These are phyloP conservation scores for Alternaria longipes DNA, from an alignment of 2,329 filamentous ascomycete species.

Conservation along the genomic window DNA sequence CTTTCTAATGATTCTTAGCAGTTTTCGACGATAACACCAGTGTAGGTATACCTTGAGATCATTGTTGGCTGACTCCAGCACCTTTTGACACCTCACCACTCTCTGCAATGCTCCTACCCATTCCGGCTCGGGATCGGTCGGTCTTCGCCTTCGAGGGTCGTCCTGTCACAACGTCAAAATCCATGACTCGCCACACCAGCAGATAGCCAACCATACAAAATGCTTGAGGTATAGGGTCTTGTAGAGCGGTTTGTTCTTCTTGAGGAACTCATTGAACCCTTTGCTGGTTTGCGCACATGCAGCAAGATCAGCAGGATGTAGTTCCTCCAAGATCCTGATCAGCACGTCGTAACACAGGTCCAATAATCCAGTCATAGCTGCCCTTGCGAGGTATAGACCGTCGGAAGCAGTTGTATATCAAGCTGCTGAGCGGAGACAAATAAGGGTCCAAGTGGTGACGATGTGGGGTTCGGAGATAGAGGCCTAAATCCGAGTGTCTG, in stretches of 20 bases:
- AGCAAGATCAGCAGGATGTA: slow-evolving; percentile 44
- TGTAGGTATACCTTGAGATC: slow-evolving; percentile 50
- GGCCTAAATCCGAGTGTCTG: not conserved
- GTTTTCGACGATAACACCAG: not conserved
- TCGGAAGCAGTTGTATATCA: not conserved
- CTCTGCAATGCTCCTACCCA: slow-evolving; percentile 46
- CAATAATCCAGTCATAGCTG: slow-evolving; percentile 40
- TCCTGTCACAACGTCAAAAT: slow-evolving; percentile 46
- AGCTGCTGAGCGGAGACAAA: not conserved
- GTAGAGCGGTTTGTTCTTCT: slow-evolving; percentile 67
- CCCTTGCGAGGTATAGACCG: not conserved
- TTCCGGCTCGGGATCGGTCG: slow-evolving; percentile 38
- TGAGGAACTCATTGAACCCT: slow-evolving; percentile 63
- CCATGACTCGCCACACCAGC: not conserved
- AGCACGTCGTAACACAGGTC: slow-evolving; percentile 50
- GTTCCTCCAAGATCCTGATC: slow-evolving; percentile 46
- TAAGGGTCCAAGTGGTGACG: slow-evolving; percentile 5
- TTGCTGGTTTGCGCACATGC: slow-evolving; percentile 41
- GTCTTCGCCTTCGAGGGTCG: slow-evolving; percentile 43
- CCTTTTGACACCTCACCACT: slow-evolving; percentile 51
- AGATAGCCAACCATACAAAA: slow-evolving; percentile 57
- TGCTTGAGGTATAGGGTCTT: slow-evolving; percentile 68
- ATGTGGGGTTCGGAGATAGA: slow-evolving; percentile 18
- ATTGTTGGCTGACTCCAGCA: slow-evolving; percentile 54
- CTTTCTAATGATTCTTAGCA: slow-evolving; percentile 27